These are phyloP conservation scores for Melampsora occidentalis DNA, from an alignment of 1,284 basidiomycete genomes.

Conservation along the genomic window DNA sequence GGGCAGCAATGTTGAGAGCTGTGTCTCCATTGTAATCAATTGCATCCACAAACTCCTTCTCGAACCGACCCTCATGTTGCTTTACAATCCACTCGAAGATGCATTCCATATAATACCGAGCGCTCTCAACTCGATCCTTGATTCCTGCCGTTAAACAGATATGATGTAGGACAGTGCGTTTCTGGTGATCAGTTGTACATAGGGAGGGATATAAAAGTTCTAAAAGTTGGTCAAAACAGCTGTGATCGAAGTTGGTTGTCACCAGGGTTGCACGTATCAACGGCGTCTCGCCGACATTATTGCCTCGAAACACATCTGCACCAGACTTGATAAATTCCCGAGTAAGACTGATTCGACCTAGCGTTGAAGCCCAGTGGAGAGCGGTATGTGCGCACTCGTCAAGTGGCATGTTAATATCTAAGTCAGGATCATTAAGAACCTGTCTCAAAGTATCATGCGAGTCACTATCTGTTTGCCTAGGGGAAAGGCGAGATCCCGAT, in stretches of 20 bases:
- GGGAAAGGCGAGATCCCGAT: neutral
- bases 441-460: slow-evolving; percentile 13
- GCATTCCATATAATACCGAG: slow-evolving; percentile 87
- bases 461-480: slow-evolving; percentile 3
- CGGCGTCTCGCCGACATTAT: slow-evolving; percentile 90
- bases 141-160: slow-evolving; percentile 85
- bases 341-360: slow-evolving; percentile 69
- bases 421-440: slow-evolving; percentile 46
- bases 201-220: slow-evolving; percentile 67
- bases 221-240: slow-evolving; percentile 69
- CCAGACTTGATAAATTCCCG: slow-evolving; percentile 63
- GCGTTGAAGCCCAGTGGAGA: slow-evolving; percentile 85
- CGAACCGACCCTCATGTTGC: slow-evolving; percentile 61
- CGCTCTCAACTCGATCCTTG: slow-evolving; percentile 76
- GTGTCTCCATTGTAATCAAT: slow-evolving; percentile 97
- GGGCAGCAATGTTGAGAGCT: slow-evolving; percentile 87
- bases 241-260: slow-evolving; percentile 76
- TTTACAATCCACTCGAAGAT: slow-evolving; percentile 76
- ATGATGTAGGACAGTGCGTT: slow-evolving; percentile 89
- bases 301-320: slow-evolving; percentile 82
- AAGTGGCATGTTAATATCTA: slow-evolving; percentile 75
- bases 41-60: slow-evolving; percentile 72
- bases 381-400: slow-evolving; percentile 95
- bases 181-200: slow-evolving; percentile 83
- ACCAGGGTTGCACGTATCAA: slow-evolving; percentile 88